phyloP scores from a whole-genome alignment of 1,139 yeast species.

The Wickerhamomyces sp. region DNA sequence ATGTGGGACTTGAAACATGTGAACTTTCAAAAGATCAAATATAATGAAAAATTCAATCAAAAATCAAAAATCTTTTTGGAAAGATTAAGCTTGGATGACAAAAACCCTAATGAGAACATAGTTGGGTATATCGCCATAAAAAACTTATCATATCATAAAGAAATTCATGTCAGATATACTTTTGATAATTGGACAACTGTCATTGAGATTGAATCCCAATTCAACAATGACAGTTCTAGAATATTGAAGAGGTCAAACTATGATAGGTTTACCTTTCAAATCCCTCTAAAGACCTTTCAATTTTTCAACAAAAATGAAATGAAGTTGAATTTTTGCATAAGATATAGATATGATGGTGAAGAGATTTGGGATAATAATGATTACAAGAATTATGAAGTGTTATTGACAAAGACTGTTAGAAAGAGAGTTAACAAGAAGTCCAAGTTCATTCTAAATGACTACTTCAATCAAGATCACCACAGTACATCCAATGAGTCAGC shows the following conservation, averaged over 20 bases:
- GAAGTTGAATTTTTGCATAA: conserved; percentile 48
- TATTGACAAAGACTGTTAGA: conserved; percentile 27
- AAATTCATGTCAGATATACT: conserved; percentile 59
- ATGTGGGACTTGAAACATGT: conserved; percentile 47
- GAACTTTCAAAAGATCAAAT: conserved; percentile 39
- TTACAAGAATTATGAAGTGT: conserved; percentile 51
- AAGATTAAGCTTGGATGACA: conserved; percentile 52
- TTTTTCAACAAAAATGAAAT: conserved; percentile 33
- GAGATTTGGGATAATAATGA: conserved; percentile 81
- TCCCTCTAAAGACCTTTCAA: conserved; percentile 36
- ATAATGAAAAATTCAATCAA: conserved; percentile 31
- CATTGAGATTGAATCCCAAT: conserved; percentile 61
- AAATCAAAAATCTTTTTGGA: conserved; percentile 57
- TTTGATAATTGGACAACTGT: conserved; percentile 71
- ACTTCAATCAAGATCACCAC: conserved; percentile 7
- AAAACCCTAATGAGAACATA: conserved; percentile 40
- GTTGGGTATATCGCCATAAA: conserved; percentile 72
- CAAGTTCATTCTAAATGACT: conserved; percentile 15
- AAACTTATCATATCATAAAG: conserved; percentile 62
- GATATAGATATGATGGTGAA: conserved; percentile 39
- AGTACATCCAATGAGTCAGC: not conserved
- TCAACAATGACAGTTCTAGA: conserved; percentile 53
- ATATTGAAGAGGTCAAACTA: conserved; percentile 44
- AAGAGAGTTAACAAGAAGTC: conserved; percentile 4
- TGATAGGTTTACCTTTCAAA: conserved; percentile 55